phyloP scores from a whole-genome alignment of 345 rosid species.

The Gossypium turneri region DNA sequence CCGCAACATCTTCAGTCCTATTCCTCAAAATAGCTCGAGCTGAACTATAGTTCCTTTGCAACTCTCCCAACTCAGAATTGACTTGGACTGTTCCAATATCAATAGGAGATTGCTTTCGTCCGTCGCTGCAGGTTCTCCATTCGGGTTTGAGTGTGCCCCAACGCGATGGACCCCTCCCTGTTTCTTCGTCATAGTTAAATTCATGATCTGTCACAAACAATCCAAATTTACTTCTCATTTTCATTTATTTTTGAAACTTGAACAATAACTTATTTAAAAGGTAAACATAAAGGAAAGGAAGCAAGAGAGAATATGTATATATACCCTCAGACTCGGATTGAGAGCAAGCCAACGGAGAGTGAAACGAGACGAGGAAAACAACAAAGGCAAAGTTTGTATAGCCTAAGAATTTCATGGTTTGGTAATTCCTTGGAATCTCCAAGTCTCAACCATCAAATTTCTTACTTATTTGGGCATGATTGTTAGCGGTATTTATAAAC shows the following conservation, averaged over 20 bases:
- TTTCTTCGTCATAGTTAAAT: slow-evolving; percentile 9
- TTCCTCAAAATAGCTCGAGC: slow-evolving; percentile 47
- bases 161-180: slow-evolving; percentile 29
- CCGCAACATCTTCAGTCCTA: slow-evolving; percentile 56
- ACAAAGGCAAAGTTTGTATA: not conserved
- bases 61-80: slow-evolving; percentile 24
- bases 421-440: not conserved
- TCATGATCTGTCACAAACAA: not conserved
- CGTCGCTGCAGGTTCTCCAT: slow-evolving; percentile 49
- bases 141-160: slow-evolving; percentile 25
- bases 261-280: no score
- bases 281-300: not conserved
- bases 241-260: not conserved
- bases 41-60: slow-evolving; percentile 45
- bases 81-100: slow-evolving; percentile 38
- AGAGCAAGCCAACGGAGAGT: not conserved
- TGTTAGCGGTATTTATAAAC: not conserved
- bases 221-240: not conserved
- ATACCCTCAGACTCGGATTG: not conserved
- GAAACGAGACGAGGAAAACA: not conserved
- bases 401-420: slow-evolving; percentile 2
- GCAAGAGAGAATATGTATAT: not conserved
- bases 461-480: not conserved
- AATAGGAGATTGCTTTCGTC: slow-evolving; percentile 66
- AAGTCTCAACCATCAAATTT: not conserved